Base-by-base conservation (phyloP, 2,329 filamentous ascomycete genomes). In the Diplocarpon mali region DNA sequence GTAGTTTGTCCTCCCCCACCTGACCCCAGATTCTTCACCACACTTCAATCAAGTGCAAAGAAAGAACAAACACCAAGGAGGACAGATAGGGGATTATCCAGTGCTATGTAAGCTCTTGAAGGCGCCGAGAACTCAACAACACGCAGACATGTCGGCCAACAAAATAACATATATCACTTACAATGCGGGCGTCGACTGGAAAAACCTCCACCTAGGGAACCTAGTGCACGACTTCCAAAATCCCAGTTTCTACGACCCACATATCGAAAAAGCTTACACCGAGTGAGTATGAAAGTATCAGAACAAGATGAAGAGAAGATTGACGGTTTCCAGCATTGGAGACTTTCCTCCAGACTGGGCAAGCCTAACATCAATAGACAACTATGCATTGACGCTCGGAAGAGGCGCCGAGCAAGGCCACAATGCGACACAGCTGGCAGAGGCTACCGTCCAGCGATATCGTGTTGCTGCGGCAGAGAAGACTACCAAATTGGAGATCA, bases 351-450 rank as follows among this genome's bases (percentile, higher is more conserved):
- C 53, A 27, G 40, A 24, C 13, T 56, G 53, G 53, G 53, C 52
- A 5, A 16, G 35, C 5, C 34, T 39, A 3, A 46, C 38, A 12
- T 31, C 42, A 12, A 42, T 56, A 7, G 42, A 47, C 28, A 53
- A 56, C 44, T 56, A 46, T 34, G 52, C 53, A 36, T 41, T 56
- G 38, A 56, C 53, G 11, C 35, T 56, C 8, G 52, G 53, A 28
- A 37, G 46, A 31, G 49, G 48, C 30, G 24, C 45, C 12, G 38
- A 46, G 16, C 49, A 48, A 38, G 42, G 39, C 11, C 45, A 40
- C 5, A 44, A 51, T n/a, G 49, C 49, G n/a, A 42, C 16, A 5
- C 34, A 42, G 12, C 40, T 34, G 11, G 45, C 17, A 5, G 48
- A 53, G 15, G 36, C 38, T 32, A 40, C 42, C 32, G 41, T 35